Evolutionary conservation across 2,329 filamentous ascomycete species (phyloP), one percentile per base, ranked within the genome.

Genomic region (Pezicula radicicola): DNA sequence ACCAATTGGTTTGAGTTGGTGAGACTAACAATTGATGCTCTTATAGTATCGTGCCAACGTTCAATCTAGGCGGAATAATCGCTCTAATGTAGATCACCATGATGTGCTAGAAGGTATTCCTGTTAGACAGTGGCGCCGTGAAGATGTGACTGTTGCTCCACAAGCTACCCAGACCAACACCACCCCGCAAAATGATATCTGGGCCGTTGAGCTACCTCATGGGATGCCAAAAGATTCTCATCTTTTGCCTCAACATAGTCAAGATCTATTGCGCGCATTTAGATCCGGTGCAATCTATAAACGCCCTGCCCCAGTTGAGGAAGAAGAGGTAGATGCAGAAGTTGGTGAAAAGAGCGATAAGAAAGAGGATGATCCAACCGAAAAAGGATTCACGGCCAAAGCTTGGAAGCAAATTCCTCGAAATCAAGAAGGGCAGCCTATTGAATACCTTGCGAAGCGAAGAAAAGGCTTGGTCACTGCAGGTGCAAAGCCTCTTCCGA

Each of bases 151-250:
- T 40, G 74, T 93, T 64, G 84, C 83, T 59, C 85, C 89, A 48
- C 82, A 82, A 12, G 74, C 79, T 9, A 78, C 82, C 36, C 75
- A 83, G 56, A 87, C 92, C 61, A 83, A 78, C 27, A 76, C 73
- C 30, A 76, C 73, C 30, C 66, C 84, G 55, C 79, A 79, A 59
- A 83, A 84, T 63, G 82, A 88, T 66, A 76, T 82, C 48, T 93
- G 88, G 81, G 85, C 84, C n/a, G 66, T 77, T 45, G 92, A 96
- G 65, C 79, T 91, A 16, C 85, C 89, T 3, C 77, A 81, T 57
- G 83, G 82, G 42, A 93, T 97, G 89, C 93, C 93, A 37, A 88
- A 89, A 62, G 93, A 96, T 67, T 89, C 84, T 28, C 81, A 88
- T 52, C 77, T 96, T 30, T 75, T 97, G 9, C 81, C 89, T 0